Evolutionary conservation across 2,329 filamentous ascomycete species (phyloP).

Genomic region (Talaromyces sp.): DNA sequence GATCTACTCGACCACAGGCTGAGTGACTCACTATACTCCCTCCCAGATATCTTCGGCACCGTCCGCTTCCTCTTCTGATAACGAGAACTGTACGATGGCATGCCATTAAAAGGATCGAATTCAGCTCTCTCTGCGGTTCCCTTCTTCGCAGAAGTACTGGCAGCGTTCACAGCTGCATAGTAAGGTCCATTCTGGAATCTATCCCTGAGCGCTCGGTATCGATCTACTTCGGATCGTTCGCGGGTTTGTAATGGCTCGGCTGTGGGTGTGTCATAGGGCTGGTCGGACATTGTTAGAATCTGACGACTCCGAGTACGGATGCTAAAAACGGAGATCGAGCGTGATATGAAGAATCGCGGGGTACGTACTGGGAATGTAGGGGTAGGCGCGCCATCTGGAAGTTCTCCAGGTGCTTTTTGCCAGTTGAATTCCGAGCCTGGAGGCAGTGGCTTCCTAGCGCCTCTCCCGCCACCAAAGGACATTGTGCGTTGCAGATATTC

Average conservation of each 20-base stretch:
- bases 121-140: conserved; percentile 44
- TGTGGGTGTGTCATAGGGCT: conserved; percentile 39
- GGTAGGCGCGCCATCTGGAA: conserved; percentile 44
- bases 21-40: conserved; percentile 53
- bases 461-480: conserved; percentile 41
- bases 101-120: conserved; percentile 61
- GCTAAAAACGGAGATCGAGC: background rate
- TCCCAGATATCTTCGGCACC: conserved; percentile 53
- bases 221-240: conserved; percentile 50
- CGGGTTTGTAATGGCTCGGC: conserved; percentile 31
- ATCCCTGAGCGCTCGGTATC: conserved; percentile 53
- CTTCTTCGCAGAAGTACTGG: conserved; percentile 42
- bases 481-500: conserved; percentile 22
- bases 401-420: conserved; percentile 39
- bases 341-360: background rate
- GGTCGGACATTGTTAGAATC: background rate
- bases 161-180: conserved; percentile 52
- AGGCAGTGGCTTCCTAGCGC: conserved; percentile 29
- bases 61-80: conserved; percentile 56
- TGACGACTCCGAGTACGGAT: background rate
- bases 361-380: conserved; percentile 47
- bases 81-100: conserved; percentile 58
- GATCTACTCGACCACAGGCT: background rate
- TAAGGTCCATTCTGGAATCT: conserved; percentile 59
- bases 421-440: conserved; percentile 43